Evolutionary conservation across 225 moss, liverwort and hornwort species (phyloP).

Genomic region (Physcomitrium patens): DNA sequence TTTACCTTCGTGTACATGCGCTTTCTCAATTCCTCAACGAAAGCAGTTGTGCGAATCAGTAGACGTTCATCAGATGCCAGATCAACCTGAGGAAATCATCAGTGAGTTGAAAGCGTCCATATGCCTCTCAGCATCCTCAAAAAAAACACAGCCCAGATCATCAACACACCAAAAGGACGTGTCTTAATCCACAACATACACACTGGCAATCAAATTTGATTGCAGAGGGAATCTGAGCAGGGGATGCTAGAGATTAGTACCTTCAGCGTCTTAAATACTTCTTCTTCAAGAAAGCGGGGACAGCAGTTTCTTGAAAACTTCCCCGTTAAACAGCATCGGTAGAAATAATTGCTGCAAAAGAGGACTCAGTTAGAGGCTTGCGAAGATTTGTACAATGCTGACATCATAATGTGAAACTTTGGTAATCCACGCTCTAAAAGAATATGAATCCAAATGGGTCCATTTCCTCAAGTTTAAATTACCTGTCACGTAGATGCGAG

Average conservation of each 20-base stretch:
- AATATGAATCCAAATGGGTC: not conserved
- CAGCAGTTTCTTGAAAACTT: constrained; percentile 91
- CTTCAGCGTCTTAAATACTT: constrained; percentile 72
- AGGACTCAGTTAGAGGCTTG: not conserved
- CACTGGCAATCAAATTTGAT: not conserved
- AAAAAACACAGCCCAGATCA: not conserved
- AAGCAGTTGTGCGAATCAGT: constrained; percentile 90
- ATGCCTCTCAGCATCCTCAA: not conserved
- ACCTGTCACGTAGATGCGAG: constrained; percentile 98
- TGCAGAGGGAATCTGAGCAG: not conserved
- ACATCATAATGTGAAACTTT: no score
- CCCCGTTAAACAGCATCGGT: constrained; percentile 96
- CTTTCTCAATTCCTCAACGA: constrained; percentile 89
- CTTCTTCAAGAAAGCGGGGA: constrained; percentile 90
- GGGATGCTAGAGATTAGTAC: constrained; percentile 32
- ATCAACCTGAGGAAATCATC: constrained; percentile 50
- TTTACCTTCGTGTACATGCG: constrained; percentile 85
- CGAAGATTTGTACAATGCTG: not conserved
- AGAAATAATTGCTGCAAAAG: constrained; percentile 89
- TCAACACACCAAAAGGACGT: not conserved
- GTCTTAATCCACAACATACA: not conserved
- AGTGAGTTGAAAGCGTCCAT: no score
- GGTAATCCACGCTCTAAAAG: not conserved
- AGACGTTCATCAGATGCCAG: constrained; percentile 77
- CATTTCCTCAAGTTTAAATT: not conserved